phyloP scores from a whole-genome alignment of 2,329 filamentous ascomycete genomes.

The Colletotrichum truncatum region DNA sequence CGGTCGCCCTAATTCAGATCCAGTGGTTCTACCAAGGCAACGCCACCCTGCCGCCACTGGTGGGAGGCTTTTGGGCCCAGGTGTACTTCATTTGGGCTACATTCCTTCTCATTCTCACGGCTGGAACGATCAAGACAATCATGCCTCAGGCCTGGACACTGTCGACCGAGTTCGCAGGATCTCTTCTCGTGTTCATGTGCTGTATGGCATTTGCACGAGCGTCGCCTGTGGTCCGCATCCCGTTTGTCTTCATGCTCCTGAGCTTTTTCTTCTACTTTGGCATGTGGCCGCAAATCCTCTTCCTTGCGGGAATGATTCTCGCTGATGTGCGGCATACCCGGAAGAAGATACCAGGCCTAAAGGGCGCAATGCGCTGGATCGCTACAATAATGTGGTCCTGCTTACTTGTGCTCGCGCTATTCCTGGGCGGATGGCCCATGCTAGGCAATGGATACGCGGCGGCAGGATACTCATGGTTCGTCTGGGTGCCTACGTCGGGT shows the following conservation, averaged over 20 bases:
- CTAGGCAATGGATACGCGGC: neutral
- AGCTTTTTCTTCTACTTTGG: constrained; percentile 45
- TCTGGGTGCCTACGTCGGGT: constrained; percentile 14
- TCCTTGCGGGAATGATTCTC: constrained; percentile 21
- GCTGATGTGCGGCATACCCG: constrained; percentile 10
- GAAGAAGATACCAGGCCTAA: neutral
- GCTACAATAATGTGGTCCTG: neutral
- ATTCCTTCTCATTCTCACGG: constrained; percentile 57
- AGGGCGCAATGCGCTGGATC: neutral
- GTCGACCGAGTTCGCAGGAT: constrained; percentile 67
- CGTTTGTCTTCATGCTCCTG: constrained; percentile 49
- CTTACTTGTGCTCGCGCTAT: neutral
- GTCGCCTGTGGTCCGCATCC: constrained; percentile 50
- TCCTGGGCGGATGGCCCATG: constrained; percentile 16
- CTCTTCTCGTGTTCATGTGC: constrained; percentile 64
- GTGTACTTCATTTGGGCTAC: constrained; percentile 58
- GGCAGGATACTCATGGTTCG: constrained; percentile 21
- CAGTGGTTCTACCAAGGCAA: neutral
- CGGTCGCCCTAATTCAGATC: neutral
- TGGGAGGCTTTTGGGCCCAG: constrained; percentile 46
- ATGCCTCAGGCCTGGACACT: constrained; percentile 71
- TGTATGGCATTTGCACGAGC: constrained; percentile 59
- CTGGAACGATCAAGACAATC: constrained; percentile 57
- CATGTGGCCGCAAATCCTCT: constrained; percentile 7
- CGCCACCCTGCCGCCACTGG: neutral